phyloP scores from a whole-genome alignment of 2,329 filamentous ascomycete species.

The Epichloe glyceriae region DNA sequence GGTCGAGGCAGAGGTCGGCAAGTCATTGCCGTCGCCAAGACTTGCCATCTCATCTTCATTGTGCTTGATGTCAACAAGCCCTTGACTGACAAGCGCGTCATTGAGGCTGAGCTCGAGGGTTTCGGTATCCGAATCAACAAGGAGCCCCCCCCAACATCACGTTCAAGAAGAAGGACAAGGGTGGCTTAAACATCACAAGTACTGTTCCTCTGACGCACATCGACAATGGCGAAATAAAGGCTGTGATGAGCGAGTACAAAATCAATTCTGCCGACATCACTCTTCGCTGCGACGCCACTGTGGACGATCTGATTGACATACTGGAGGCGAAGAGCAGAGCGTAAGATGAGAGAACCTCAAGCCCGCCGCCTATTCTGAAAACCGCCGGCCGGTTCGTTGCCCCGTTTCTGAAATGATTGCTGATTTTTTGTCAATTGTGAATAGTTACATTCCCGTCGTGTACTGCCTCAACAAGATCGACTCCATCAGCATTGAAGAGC shows the following conservation, averaged over 20 bases:
- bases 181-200: slow-evolving; percentile 89
- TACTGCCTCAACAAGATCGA: slow-evolving; percentile 99
- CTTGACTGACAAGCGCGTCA: slow-evolving; percentile 88
- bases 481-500: slow-evolving; percentile 91
- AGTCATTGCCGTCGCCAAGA: slow-evolving; percentile 98
- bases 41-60: slow-evolving; percentile 97
- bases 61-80: slow-evolving; percentile 98
- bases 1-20: slow-evolving; percentile 94
- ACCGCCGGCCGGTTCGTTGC: no score
- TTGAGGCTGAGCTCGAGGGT: slow-evolving; percentile 88
- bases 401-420: not conserved
- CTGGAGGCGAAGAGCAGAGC: slow-evolving; percentile 80
- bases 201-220: slow-evolving; percentile 88
- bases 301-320: slow-evolving; percentile 93
- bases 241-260: slow-evolving; percentile 92
- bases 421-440: not conserved
- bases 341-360: slow-evolving; percentile 12
- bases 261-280: slow-evolving; percentile 96
- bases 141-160: slow-evolving; percentile 88
- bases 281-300: slow-evolving; percentile 92
- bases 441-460: slow-evolving; percentile 92
- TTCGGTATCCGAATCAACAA: slow-evolving; percentile 99
- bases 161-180: slow-evolving; percentile 99
- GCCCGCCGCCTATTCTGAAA: not conserved
- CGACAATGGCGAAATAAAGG: slow-evolving; percentile 91